Base-by-base conservation (phyloP, 2,329 filamentous ascomycete species). In the Pseudogymnoascus sp. region DNA sequence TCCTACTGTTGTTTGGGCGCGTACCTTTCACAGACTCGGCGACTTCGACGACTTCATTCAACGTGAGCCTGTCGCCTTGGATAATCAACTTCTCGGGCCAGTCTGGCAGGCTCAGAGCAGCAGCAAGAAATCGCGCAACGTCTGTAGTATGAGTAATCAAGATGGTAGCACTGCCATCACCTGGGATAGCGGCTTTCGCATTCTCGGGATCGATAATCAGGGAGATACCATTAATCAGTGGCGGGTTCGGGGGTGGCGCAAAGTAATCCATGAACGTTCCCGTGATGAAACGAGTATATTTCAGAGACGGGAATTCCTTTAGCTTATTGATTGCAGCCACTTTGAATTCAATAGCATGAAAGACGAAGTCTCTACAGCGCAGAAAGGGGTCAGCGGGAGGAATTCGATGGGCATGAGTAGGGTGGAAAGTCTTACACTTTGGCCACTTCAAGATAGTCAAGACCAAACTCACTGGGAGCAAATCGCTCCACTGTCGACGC, bases 391-490 rank as follows among this genome's bases (percentile, higher is more conserved):
- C 5, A 55, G 48, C 48, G 15, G 15, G 5, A 5, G 29, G 44
- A 7, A 55, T 10, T 33, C 5, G n/a, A 12, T 35, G 10, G 48
- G 9, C 15, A 33, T 12, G 48, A 5, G 35, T 3, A 4, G 9
- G 15, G 13, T 9, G n/a, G 48, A 17, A 4, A 17, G 29, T 2
- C 48, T 13, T 35, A 55, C 48, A 35, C 29, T n/a, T 35, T 55
- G 29, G 48, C 29, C 21, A 55, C 48, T 21, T 55, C 48, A 21
- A 55, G 15, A 62, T 75, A 76, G 59, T 75, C 73, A 60, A 75
- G 68, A 41, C 75, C 75, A 63, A 72, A 76, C 63, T 76, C 74
- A 33, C 73, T 75, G 2, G 74, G 74, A 8, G 74, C 68, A 67
- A 76, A 76, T 61, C 74, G 69, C 59, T 62, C 67, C n/a, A 74